These are phyloP conservation scores for Cyclotella baltica DNA, from an alignment of 108 stramenopile species.

Conservation along the genomic window DNA sequence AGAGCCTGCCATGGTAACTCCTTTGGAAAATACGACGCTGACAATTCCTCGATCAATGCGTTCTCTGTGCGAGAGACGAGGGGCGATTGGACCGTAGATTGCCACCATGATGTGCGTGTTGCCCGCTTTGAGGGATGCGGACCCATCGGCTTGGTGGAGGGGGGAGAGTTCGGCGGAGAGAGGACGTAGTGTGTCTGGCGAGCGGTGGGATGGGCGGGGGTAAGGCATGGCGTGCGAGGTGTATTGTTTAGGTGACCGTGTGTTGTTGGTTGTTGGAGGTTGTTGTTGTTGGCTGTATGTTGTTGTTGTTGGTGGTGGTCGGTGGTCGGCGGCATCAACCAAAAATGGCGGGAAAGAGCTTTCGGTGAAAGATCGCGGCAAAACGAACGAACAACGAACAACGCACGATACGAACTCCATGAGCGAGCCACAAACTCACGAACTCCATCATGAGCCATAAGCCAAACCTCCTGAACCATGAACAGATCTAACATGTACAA, in stretches of 20 bases:
- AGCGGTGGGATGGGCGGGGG: conserved; percentile 16
- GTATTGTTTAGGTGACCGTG: neutral
- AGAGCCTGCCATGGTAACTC: conserved; percentile 30
- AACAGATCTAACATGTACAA: no score
- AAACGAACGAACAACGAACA: no score
- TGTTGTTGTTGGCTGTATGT: neutral
- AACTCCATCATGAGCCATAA: no score
- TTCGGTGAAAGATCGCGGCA: no score
- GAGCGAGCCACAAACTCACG: no score
- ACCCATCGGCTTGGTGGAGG: conserved; percentile 87
- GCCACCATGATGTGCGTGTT: conserved; percentile 89
- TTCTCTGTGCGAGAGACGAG: conserved; percentile 66
- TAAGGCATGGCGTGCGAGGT: neutral
- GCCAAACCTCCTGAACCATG: no score
- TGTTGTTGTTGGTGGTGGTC: no score
- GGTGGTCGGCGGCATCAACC: no score
- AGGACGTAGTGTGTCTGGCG: conserved; percentile 71
- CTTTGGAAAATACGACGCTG: conserved; percentile 74
- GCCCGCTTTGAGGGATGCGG: conserved; percentile 81
- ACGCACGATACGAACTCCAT: no score
- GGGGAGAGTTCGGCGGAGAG: conserved; percentile 85
- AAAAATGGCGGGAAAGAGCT: no score
- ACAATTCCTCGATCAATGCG: conserved; percentile 60
- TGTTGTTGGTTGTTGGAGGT: neutral
- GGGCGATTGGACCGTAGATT: conserved; percentile 88